Conservation (phyloP, 2,329 filamentous ascomycete species). For the Ilyonectria mors-panacis region DNA sequence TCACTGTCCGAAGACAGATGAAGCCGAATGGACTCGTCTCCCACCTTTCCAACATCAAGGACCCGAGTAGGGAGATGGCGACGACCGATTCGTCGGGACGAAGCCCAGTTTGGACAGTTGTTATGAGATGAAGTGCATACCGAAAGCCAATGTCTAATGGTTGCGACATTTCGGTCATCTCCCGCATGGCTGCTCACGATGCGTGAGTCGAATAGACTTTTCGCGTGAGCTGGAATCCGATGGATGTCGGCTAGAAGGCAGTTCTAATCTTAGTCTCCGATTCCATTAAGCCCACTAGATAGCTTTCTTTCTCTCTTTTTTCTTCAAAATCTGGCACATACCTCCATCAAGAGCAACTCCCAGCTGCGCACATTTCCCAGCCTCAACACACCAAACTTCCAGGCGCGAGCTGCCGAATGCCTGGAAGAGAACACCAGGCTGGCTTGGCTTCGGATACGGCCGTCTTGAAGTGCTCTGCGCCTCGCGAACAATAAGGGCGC, state of each 20-base stretch:
- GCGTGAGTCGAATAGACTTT: slow-evolving; percentile 2
- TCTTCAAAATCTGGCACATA: neutral
- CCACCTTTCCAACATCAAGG: neutral
- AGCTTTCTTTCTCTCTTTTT: neutral
- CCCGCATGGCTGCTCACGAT: neutral
- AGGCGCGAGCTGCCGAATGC: neutral
- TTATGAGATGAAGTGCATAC: slow-evolving; percentile 1
- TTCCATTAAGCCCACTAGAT: no score
- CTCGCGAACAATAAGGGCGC: neutral
- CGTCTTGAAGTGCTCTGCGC: neutral
- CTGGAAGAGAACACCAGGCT: slow-evolving; percentile 1
- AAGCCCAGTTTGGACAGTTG: slow-evolving; percentile 5
- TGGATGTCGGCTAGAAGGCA: neutral
- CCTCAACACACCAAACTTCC: slow-evolving; percentile 2
- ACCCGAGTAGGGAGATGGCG: slow-evolving; percentile 6
- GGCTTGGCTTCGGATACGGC: neutral
- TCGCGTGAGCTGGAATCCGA: neutral
- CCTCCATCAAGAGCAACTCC: slow-evolving; percentile 1
- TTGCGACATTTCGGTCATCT: neutral
- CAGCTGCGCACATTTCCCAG: slow-evolving; percentile 1
- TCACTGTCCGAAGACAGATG: slow-evolving; percentile 2
- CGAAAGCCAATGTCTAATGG: slow-evolving; percentile 1
- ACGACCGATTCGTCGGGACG: neutral
- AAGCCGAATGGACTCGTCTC: slow-evolving; percentile 3
- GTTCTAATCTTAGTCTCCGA: neutral